Conservation (phyloP, 768 basidiomycete species). For the Lactifluus pinguis region DNA sequence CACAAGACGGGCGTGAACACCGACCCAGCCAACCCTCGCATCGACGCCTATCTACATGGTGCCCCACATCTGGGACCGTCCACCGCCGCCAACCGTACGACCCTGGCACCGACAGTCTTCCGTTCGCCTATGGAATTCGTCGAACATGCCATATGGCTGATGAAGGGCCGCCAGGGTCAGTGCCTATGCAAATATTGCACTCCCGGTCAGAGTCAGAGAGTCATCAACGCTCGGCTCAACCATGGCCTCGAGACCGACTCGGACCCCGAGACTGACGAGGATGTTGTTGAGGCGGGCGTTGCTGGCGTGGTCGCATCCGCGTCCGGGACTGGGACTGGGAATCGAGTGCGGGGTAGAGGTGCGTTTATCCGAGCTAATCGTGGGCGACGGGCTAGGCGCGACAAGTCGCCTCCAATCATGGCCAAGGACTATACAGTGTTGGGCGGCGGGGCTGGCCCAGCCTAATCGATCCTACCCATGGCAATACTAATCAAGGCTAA, state of each 20-base stretch:
- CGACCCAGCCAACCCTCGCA: slow-evolving; percentile 10
- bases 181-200: slow-evolving; percentile 10
- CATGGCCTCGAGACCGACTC: background rate
- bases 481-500: too few species aligned
- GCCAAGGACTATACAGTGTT: slow-evolving; percentile 1
- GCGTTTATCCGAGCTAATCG: too few species aligned
- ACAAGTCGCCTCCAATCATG: background rate
- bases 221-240: background rate
- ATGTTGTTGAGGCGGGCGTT: background rate
- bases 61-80: background rate
- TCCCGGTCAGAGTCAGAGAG: background rate
- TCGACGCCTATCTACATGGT: slow-evolving; percentile 9
- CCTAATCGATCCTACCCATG: background rate
- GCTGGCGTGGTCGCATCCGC: background rate
- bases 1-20: background rate
- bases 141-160: slow-evolving; percentile 19
- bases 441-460: background rate
- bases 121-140: slow-evolving; percentile 18
- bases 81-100: background rate
- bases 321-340: too few species aligned
- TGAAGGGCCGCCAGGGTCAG: background rate
- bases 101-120: background rate
- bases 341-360: too few species aligned
- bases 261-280: background rate
- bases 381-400: background rate